These are phyloP conservation scores for Neurospora sp. DNA, from an alignment of 495 filamentous ascomycete genomes.

Conservation along the genomic window DNA sequence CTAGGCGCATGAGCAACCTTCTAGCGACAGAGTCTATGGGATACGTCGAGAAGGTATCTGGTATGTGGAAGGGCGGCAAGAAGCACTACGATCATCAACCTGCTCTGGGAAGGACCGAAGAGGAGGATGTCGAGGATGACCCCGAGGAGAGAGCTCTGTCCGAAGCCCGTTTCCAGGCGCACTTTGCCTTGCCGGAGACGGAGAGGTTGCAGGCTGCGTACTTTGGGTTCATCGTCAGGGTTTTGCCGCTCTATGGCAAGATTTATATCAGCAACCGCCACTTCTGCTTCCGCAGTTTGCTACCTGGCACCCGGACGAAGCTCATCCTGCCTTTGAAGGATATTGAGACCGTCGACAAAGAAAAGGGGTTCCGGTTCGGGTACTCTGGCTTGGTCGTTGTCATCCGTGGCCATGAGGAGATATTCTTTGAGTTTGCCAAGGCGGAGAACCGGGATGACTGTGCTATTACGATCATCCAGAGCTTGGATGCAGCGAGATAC, in stretches of 20 bases:
- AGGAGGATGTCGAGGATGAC: slow-evolving; percentile 45
- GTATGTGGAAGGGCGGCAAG: slow-evolving; percentile 90
- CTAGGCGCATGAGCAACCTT: slow-evolving; percentile 71
- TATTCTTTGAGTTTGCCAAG: slow-evolving; percentile 89
- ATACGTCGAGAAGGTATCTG: slow-evolving; percentile 93
- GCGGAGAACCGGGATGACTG: slow-evolving; percentile 80
- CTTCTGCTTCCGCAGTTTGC: slow-evolving; percentile 86
- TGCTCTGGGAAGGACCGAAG: slow-evolving; percentile 55
- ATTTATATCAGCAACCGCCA: slow-evolving; percentile 87
- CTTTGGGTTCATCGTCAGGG: slow-evolving; percentile 77
- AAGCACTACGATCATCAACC: slow-evolving; percentile 78
- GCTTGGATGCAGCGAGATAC: slow-evolving; percentile 61
- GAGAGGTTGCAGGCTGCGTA: slow-evolving; percentile 88
- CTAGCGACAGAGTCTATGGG: slow-evolving; percentile 92
- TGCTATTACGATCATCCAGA: slow-evolving; percentile 65
- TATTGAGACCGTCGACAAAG: slow-evolving; percentile 88
- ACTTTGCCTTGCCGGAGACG: slow-evolving; percentile 77
- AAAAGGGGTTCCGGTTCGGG: slow-evolving; percentile 88
- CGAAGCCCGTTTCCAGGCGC: slow-evolving; percentile 70
- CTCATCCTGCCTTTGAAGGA: slow-evolving; percentile 86
- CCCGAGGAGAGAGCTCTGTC: slow-evolving; percentile 52
- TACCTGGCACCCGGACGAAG: slow-evolving; percentile 87
- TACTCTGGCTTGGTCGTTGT: slow-evolving; percentile 88
- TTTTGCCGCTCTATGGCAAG: slow-evolving; percentile 91
- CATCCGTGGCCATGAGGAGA: slow-evolving; percentile 86